Conservation (phyloP, 2,329 filamentous ascomycete species). For the Penicillium corylophilum region DNA sequence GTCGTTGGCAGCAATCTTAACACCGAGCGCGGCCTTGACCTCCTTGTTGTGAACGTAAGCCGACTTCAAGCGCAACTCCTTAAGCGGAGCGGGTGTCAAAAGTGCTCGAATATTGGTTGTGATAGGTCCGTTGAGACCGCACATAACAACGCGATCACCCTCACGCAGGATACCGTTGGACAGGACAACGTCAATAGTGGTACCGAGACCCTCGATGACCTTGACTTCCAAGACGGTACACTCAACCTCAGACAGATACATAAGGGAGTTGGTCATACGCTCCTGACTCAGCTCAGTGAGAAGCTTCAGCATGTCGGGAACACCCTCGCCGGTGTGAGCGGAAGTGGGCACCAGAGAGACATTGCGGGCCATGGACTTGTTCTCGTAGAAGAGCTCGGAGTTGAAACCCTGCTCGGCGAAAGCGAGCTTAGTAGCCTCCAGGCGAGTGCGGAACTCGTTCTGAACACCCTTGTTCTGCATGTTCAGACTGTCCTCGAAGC, state of each 20-base stretch:
- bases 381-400: constrained; percentile 93
- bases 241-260: constrained; percentile 98
- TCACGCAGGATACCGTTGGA: constrained; percentile 94
- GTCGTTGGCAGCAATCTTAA: constrained; percentile 96
- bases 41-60: constrained; percentile 99
- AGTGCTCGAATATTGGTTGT: constrained; percentile 92
- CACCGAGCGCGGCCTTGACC: constrained; percentile 95
- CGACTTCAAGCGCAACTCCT: constrained; percentile 92
- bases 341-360: constrained; percentile 98
- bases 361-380: constrained; percentile 91
- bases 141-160: constrained; percentile 91
- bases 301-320: constrained; percentile 97
- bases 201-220: constrained; percentile 97
- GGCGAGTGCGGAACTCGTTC: constrained; percentile 87
- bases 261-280: constrained; percentile 93
- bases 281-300: constrained; percentile 90
- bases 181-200: constrained; percentile 95
- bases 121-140: constrained; percentile 95
- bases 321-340: constrained; percentile 97
- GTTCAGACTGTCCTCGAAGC: constrained; percentile 87
- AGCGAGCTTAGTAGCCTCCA: constrained; percentile 87
- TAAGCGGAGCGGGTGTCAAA: constrained; percentile 87
- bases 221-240: constrained; percentile 98
- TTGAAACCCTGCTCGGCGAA: constrained; percentile 98
- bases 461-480: constrained; percentile 91